These are phyloP conservation scores for Ophiostoma sp. DNA, from an alignment of 2,329 filamentous ascomycete genomes.

Conservation along the genomic window DNA sequence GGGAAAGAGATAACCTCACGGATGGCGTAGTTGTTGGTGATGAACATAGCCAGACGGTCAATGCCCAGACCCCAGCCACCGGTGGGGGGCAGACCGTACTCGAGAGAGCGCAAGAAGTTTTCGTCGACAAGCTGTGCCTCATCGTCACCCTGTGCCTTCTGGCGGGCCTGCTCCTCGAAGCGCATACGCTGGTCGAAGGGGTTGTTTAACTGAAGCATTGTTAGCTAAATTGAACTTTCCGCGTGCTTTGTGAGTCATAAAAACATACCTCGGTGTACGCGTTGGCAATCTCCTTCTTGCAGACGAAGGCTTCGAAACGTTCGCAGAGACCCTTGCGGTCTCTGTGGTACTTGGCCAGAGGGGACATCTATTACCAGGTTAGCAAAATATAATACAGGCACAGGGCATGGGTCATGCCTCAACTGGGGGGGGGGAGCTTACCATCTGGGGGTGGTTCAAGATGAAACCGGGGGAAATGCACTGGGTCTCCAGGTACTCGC, in stretches of 20 bases:
- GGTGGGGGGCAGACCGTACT: slow-evolving; percentile 71
- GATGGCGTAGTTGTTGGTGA: slow-evolving; percentile 93
- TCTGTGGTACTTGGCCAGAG: slow-evolving; percentile 92
- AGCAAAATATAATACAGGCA: too few relatives aligned
- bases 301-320: slow-evolving; percentile 82
- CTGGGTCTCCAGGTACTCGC: slow-evolving; percentile 90
- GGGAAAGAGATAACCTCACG: slow-evolving; percentile 96
- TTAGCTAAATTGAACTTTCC: neutral
- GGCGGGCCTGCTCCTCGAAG: slow-evolving; percentile 89
- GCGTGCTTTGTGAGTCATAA: neutral
- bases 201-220: slow-evolving; percentile 63
- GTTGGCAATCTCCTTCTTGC: slow-evolving; percentile 51
- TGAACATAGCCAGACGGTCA: slow-evolving; percentile 56
- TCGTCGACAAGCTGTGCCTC: slow-evolving; percentile 95
- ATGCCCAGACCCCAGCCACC: slow-evolving; percentile 97
- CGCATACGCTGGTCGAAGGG: slow-evolving; percentile 88
- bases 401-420: too few relatives aligned
- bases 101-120: slow-evolving; percentile 85
- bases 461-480: slow-evolving; percentile 42
- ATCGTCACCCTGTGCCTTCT: slow-evolving; percentile 95
- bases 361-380: slow-evolving; percentile 64
- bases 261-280: slow-evolving; percentile 70
- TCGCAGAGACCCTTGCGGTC: slow-evolving; percentile 78
- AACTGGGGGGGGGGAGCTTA: neutral
- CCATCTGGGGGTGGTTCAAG: slow-evolving; percentile 28